Conservation (phyloP, 345 rosid species). For the Euphorbia tirucalli region DNA sequence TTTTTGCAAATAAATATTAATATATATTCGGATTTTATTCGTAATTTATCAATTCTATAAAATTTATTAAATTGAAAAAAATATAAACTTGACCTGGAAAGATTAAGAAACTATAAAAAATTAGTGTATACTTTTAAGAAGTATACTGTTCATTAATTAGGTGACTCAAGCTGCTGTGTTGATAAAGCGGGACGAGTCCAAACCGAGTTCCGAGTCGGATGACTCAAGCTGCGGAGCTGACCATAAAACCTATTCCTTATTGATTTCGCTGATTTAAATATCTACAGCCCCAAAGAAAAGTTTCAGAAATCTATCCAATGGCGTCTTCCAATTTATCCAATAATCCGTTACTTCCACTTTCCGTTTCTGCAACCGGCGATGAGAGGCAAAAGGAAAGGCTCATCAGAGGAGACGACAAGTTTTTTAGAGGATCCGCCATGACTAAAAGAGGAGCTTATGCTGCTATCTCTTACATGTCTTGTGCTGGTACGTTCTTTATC, state of each 20-base stretch:
- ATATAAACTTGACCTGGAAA: too few species aligned
- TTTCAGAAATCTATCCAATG: conserved; percentile 34
- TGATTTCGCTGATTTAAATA: neutral
- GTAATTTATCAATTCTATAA: too few species aligned
- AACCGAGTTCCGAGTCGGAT: neutral
- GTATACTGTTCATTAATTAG: too few species aligned
- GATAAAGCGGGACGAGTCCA: neutral
- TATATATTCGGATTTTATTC: too few species aligned
- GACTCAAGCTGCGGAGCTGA: neutral
- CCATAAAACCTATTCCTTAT: neutral
- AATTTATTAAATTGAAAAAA: too few species aligned
- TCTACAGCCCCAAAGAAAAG: neutral
- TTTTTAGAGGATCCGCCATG: conserved; percentile 92
- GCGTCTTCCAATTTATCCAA: conserved; percentile 41
- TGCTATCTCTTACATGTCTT: conserved; percentile 87
- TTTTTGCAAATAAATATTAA: too few species aligned
- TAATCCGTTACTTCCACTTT: conserved; percentile 62
- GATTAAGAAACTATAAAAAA: too few species aligned
- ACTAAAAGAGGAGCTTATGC: conserved; percentile 86
- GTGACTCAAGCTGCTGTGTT: neutral
- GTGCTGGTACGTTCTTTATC: conserved; percentile 53
- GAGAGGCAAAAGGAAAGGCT: conserved; percentile 48
- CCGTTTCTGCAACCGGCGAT: conserved; percentile 48
- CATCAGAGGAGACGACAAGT: conserved; percentile 57
- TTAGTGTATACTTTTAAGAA: too few species aligned